A percentile compares a stretch with the other conserved stretches of the same genome.
Conservation (phyloP, 2,329 filamentous ascomycete genomes). For the Periconia digitata region DNA sequence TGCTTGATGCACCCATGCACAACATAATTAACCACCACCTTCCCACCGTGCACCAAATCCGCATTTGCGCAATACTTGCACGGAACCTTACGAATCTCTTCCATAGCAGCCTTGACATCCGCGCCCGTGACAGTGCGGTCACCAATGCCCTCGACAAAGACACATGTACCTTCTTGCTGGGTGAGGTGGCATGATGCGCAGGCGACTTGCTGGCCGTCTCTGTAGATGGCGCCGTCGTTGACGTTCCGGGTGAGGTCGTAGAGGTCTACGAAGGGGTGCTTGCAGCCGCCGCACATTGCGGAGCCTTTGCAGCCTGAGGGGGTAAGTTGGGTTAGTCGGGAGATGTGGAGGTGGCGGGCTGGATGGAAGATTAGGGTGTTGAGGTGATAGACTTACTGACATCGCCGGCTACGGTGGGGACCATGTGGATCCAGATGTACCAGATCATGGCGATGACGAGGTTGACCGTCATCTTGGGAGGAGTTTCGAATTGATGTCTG, state of each 20-base stretch:
- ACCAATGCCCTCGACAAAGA: not conserved
- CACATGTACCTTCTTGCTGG: not conserved
- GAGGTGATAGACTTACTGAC: not conserved
- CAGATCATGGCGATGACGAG: not conserved
- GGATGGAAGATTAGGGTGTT: not conserved
- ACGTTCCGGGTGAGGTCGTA: not conserved
- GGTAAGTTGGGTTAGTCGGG: not conserved
- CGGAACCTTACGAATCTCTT: not conserved
- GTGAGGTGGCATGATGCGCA: not conserved
- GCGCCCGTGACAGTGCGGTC: not conserved
- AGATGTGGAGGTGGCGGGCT: too few species aligned
- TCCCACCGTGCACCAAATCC: not conserved
- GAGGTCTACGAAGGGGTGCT: conserved; percentile 1
- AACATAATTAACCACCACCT: conserved; percentile 2
- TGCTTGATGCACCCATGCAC: conserved; percentile 2
- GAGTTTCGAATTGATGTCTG: too few species aligned
- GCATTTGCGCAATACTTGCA: conserved; percentile 2
- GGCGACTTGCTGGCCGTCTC: not conserved
- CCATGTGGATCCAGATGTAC: too few species aligned
- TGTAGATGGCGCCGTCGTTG: not conserved
- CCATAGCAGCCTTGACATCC: conserved; percentile 2
- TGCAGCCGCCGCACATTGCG: not conserved
- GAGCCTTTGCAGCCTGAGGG: conserved; percentile 1
- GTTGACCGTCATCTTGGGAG: too few species aligned
- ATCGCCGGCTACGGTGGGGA: not conserved